Evolutionary conservation across 1,284 basidiomycete genomes (phyloP).

Genomic region (Rhizopogon parksii): DNA sequence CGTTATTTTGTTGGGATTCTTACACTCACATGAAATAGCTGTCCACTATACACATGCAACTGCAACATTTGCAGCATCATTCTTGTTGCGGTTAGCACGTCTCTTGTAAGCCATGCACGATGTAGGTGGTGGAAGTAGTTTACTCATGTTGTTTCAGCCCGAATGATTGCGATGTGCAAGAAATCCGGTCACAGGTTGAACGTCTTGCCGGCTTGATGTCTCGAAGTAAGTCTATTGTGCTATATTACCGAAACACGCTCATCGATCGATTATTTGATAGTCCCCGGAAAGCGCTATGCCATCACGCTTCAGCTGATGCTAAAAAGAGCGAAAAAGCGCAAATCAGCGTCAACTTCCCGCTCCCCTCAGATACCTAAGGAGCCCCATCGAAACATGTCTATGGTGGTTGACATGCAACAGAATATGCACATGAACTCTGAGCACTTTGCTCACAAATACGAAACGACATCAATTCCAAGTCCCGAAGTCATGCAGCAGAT

Average conservation of each 20-base stretch:
- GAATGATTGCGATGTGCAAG: slow-evolving; percentile 70
- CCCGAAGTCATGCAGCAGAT: slow-evolving; percentile 36
- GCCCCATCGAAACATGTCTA: slow-evolving; percentile 34
- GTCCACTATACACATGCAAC: slow-evolving; percentile 88
- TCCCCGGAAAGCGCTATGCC: slow-evolving; percentile 86
- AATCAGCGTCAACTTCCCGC: slow-evolving; percentile 46
- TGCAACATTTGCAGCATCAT: slow-evolving; percentile 87
- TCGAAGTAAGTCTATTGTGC: slow-evolving; percentile 47
- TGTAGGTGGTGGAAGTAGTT: slow-evolving; percentile 4
- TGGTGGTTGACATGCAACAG: slow-evolving; percentile 28
- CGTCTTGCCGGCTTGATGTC: slow-evolving; percentile 68
- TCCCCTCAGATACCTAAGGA: slow-evolving; percentile 54
- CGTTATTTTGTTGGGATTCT: slow-evolving; percentile 1
- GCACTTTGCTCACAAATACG: slow-evolving; percentile 31
- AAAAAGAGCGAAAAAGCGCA: slow-evolving; percentile 69
- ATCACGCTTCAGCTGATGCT: slow-evolving; percentile 83
- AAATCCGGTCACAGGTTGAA: slow-evolving; percentile 75
- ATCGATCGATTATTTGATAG: slow-evolving; percentile 33
- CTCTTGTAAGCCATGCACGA: slow-evolving; percentile 59
- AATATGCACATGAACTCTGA: slow-evolving; percentile 21
- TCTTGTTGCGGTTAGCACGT: slow-evolving; percentile 77
- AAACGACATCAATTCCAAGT: slow-evolving; percentile 35
- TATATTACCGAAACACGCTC: slow-evolving; percentile 2
- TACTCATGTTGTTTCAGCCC: slow-evolving; percentile 44
- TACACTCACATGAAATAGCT: slow-evolving; percentile 37